Base-by-base conservation (phyloP, 805 yeast genomes). In the Suhomyces prunicola region DNA sequence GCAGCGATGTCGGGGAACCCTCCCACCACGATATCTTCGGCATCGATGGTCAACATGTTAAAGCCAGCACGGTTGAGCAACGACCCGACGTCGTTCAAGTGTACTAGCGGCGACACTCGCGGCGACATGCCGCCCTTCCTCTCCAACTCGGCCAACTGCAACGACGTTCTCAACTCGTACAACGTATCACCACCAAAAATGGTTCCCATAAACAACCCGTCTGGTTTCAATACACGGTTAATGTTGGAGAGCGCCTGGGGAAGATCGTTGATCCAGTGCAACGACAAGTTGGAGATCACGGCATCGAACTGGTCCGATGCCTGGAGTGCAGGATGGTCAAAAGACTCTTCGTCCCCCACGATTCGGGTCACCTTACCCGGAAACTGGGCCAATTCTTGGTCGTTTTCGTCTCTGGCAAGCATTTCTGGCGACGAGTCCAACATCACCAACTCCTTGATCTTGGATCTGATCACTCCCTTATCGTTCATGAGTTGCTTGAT, bases 191-290 rank as follows among this genome's bases (percentile, higher is more conserved):
- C 93, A 19, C 93, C 94, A 58, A 88, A 81, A 78, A 90, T 80
- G 22, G 90, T 81, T 1, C 88, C 96, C 77, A 90, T 78, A 59
- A 90, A 87, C 62, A 91, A 74, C 1, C 96, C 93, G 66, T 90
- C 96, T 1, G 93, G 93, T 54, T 81, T 82, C 36, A 90, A 72
- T 24, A 87, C 76, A 5, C 70, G 63, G 63, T 84, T 81, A 58
- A 89, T 77, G 54, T 81, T 77, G 15, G 69, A 66, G 49, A 89
- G 76, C 2, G 83, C 80, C 1, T 77, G 73, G 0, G 96, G 96
- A n/a, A 90, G 76, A 60, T 90, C 92, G 62, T 90, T 90, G 54
- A 88, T 83, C 96, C 96, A 90, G 67, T 90, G 96, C 64, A 90
- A 64, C 22, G 88, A 79, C 57, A 88, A 67, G 64, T 87, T 88